Conservation (phyloP, 1,284 basidiomycete genomes). For the Dichomitus squalens region DNA sequence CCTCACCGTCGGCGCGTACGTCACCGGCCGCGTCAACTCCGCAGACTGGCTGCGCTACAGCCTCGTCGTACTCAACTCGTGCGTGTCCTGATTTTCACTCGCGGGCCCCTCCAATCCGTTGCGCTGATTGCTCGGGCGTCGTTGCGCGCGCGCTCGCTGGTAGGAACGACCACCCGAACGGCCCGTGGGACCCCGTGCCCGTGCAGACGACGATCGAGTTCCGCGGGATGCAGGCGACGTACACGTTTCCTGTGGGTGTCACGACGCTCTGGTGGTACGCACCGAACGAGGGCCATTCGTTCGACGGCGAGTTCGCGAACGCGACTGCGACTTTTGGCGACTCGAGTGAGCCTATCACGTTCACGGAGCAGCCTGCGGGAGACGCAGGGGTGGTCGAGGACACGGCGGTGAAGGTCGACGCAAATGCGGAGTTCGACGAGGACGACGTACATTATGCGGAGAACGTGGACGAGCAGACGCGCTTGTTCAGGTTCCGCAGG, state of each 20-base stretch:
- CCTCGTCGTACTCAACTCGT: slow-evolving; percentile 67
- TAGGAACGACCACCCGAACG: slow-evolving; percentile 53
- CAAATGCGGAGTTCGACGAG: background rate
- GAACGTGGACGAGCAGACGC: background rate
- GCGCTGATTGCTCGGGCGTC: slow-evolving; percentile 3
- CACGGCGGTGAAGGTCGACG: background rate
- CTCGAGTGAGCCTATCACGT: slow-evolving; percentile 1
- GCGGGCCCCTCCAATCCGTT: slow-evolving; percentile 5
- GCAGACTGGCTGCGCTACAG: slow-evolving; percentile 67
- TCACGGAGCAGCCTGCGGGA: background rate
- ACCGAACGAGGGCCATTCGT: slow-evolving; percentile 23
- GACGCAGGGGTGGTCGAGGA: background rate
- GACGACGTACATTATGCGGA: background rate
- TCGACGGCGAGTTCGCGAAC: slow-evolving; percentile 14
- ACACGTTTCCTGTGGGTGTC: slow-evolving; percentile 69
- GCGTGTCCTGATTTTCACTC: slow-evolving; percentile 3
- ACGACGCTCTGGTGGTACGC: slow-evolving; percentile 52
- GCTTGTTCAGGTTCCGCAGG: slow-evolving; percentile 6
- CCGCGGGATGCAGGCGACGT: slow-evolving; percentile 59
- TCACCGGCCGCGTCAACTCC: slow-evolving; percentile 56
- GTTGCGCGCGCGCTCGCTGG: no score
- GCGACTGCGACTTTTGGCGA: slow-evolving; percentile 5
- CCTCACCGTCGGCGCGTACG: slow-evolving; percentile 63
- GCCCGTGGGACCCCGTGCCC: slow-evolving; percentile 61
- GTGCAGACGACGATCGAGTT: slow-evolving; percentile 71